Evolutionary conservation across 2,329 filamentous ascomycete genomes (phyloP).

Genomic region (Aureobasidium melanogenum): DNA sequence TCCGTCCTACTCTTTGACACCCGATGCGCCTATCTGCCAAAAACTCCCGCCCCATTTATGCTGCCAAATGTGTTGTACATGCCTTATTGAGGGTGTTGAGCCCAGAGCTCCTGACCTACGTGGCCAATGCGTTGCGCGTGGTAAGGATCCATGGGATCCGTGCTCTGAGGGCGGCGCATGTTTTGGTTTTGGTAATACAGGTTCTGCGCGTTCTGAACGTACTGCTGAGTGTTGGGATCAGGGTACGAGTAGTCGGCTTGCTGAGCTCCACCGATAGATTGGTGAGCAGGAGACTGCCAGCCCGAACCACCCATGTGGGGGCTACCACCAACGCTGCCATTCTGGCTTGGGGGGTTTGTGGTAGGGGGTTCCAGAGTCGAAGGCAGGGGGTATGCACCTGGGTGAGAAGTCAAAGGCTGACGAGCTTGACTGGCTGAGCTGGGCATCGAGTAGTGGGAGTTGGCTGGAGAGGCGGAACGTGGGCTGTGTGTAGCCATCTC

Average conservation of each 20-base stretch:
- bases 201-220: slow-evolving; percentile 53
- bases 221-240: slow-evolving; percentile 50
- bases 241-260: slow-evolving; percentile 71
- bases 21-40: not conserved
- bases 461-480: slow-evolving; percentile 52
- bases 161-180: slow-evolving; percentile 63
- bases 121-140: slow-evolving; percentile 51
- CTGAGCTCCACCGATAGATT: slow-evolving; percentile 58
- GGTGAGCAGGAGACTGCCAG: slow-evolving; percentile 79
- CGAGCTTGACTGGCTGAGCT: slow-evolving; percentile 41
- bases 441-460: slow-evolving; percentile 52
- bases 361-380: slow-evolving; percentile 74
- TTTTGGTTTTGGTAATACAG: slow-evolving; percentile 60
- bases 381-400: slow-evolving; percentile 47
- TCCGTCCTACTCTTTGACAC: not conserved
- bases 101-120: slow-evolving; percentile 48
- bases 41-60: not conserved
- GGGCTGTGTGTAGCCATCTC: slow-evolving; percentile 66
- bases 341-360: slow-evolving; percentile 66
- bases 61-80: not conserved
- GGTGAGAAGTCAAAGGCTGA: slow-evolving; percentile 72
- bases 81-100: slow-evolving; percentile 32
- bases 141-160: slow-evolving; percentile 52
- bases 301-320: slow-evolving; percentile 74
- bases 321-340: slow-evolving; percentile 68